Evolutionary conservation across 768 basidiomycete species (phyloP), one percentile per base, ranked within the genome.

Genomic region (Boletus fagicola): DNA sequence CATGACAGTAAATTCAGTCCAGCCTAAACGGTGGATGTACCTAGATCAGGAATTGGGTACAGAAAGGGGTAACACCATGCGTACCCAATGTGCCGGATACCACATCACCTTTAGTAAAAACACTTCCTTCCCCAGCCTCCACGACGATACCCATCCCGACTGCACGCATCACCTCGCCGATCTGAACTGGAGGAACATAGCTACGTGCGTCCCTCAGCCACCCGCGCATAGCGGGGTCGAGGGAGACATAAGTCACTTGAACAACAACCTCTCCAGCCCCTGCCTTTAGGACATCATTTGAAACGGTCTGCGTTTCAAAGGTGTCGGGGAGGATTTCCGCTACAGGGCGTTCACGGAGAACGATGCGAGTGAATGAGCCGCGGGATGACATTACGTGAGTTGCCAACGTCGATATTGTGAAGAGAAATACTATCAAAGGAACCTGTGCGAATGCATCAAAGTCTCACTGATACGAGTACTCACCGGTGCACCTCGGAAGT

Each of bases 201-300:
- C 83, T 86, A 46, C 93, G 78, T 16, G 67, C 68, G 68, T 92
- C 88, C 59, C 81, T 83, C 50, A 98, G 67, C 80, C 89, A 97
- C 13, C 83, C 84, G 10, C 93, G 81, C 91, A 94, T 92, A 0
- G 92, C 91, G 20, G 94, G 93, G 65, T 97, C 94, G 61, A 97
- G 70, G 35, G 85, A 86, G 33, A 93, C 67, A 78, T 87, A 94
- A 47, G 86, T 84, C 56, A 90, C 84, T 68, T 84, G 81, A n/a
- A 98, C 83, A 46, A 95, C 76, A 9, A 85, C 84, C 59, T 88
- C 78, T 24, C 74, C 71, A 20, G 71, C 60, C 1, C 78, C 79
- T 7, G 85, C 78, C 65, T 80, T 79, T 51, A 90, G 75, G 48
- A 68, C 72, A 61, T 79, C 75, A 60, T 81, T 79, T 2, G 82